These are phyloP conservation scores for Neurospora sp. DNA, from an alignment of 495 filamentous ascomycete species.

Conservation along the genomic window DNA sequence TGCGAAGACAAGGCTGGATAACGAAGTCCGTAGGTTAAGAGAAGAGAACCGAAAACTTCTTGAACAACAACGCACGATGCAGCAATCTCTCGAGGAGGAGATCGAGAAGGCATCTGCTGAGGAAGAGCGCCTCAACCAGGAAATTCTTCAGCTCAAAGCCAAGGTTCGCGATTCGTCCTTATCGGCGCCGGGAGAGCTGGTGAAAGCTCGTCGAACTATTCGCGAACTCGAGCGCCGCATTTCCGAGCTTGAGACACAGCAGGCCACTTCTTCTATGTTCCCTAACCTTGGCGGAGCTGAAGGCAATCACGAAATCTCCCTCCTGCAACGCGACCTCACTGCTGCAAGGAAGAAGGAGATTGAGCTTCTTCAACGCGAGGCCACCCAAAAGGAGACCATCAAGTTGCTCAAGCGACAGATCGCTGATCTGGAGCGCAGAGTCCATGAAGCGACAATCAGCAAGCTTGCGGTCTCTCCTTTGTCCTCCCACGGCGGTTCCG, in stretches of 20 bases:
- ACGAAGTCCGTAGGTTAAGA: conserved; percentile 45
- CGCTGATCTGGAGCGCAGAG: conserved; percentile 36
- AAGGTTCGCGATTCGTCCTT: conserved; percentile 27
- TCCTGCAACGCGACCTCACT: conserved; percentile 50
- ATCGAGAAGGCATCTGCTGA: conserved; percentile 46
- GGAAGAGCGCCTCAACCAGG: conserved; percentile 45
- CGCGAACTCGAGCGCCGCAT: conserved; percentile 50
- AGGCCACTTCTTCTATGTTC: conserved; percentile 37
- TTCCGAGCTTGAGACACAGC: conserved; percentile 46
- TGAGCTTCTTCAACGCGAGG: conserved; percentile 52
- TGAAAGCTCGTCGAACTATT: conserved; percentile 37
- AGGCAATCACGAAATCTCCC: conserved; percentile 45
- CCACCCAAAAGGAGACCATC: conserved; percentile 45
- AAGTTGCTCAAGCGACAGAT: conserved; percentile 39
- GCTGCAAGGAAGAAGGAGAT: conserved; percentile 54
- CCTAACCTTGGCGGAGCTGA: conserved; percentile 39
- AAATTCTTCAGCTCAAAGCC: conserved; percentile 47
- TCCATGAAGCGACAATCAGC: conserved; percentile 33
- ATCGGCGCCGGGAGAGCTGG: conserved; percentile 39
- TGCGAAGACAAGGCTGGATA: conserved; percentile 47
- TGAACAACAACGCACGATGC: conserved; percentile 42
- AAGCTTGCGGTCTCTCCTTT: conserved; percentile 21
- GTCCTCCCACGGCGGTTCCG: conserved; percentile 31
- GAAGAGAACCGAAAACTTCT: conserved; percentile 44
- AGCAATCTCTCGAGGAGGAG: conserved; percentile 46